phyloP scores from a whole-genome alignment of 768 basidiomycete species.

The Agaricus subrufescens region DNA sequence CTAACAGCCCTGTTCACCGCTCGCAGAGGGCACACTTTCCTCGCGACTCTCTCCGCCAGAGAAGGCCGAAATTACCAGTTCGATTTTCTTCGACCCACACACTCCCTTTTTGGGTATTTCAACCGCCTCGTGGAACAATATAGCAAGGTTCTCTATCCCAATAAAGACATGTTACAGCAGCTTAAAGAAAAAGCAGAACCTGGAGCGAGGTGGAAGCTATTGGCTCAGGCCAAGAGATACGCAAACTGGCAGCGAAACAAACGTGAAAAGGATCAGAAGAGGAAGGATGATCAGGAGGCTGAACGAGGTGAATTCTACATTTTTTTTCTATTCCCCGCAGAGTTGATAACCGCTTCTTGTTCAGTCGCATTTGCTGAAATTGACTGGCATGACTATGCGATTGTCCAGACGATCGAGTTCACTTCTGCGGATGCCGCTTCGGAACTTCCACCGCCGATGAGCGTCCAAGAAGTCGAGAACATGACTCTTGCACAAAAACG shows the following conservation, averaged over 20 bases:
- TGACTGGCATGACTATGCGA: slow-evolving; percentile 99
- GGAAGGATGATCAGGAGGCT: slow-evolving; percentile 88
- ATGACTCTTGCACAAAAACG: slow-evolving; percentile 97
- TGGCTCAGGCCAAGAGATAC: slow-evolving; percentile 71
- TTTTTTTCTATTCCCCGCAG: slow-evolving; percentile 2
- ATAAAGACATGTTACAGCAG: slow-evolving; percentile 65
- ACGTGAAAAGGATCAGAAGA: slow-evolving; percentile 79
- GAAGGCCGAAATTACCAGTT: slow-evolving; percentile 98
- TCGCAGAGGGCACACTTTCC: slow-evolving; percentile 81
- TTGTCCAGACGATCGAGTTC: slow-evolving; percentile 97
- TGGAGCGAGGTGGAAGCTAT: slow-evolving; percentile 68
- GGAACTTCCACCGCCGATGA: slow-evolving; percentile 96
- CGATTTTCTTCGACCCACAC: slow-evolving; percentile 93
- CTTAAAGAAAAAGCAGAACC: slow-evolving; percentile 63
- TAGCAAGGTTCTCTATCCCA: slow-evolving; percentile 82
- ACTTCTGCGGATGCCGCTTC: slow-evolving; percentile 87
- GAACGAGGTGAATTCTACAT: slow-evolving; percentile 56
- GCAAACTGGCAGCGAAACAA: slow-evolving; percentile 88
- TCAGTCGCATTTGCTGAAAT: slow-evolving; percentile 92
- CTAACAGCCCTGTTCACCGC: slow-evolving; percentile 95
- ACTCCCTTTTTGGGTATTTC: slow-evolving; percentile 95
- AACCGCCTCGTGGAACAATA: slow-evolving; percentile 97
- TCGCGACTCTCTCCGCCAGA: slow-evolving; percentile 75
- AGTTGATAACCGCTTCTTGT: slow-evolving; percentile 7
- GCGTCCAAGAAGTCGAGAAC: slow-evolving; percentile 87